Conservation (phyloP, 441 rosid species). For the Euphorbia celastroides region DNA sequence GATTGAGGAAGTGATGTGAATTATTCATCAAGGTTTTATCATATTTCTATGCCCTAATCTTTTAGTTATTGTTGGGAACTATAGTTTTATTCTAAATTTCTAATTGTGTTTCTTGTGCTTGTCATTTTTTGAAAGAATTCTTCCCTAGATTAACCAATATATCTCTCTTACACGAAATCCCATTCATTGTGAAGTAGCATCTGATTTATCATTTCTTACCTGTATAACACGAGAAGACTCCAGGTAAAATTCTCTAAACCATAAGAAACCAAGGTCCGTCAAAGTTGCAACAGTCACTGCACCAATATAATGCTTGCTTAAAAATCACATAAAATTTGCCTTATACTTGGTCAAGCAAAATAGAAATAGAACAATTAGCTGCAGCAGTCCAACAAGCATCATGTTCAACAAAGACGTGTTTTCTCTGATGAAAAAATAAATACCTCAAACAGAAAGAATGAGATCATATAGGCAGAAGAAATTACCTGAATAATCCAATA, state of each 20-base stretch:
- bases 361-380: conserved; percentile 1
- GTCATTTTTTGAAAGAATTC: neutral
- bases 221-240: conserved; percentile 99
- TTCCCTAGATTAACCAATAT: neutral
- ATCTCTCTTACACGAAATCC: neutral
- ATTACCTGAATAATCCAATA: conserved; percentile 89
- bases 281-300: conserved; percentile 82
- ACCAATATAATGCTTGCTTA: conserved; percentile 24
- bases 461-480: conserved; percentile 19
- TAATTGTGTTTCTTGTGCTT: neutral
- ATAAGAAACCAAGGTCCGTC: conserved; percentile 96
- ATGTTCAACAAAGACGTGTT: neutral
- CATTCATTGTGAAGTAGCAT: neutral
- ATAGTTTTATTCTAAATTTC: neutral
- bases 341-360: conserved; percentile 3
- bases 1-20: neutral
- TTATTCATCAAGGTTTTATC: neutral
- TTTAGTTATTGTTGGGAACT: neutral
- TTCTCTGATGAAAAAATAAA: neutral
- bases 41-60: neutral
- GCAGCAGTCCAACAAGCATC: conserved; percentile 9
- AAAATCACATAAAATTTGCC: neutral
- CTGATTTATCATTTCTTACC: conserved; percentile 37
- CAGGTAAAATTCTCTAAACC: conserved; percentile 99
- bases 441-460: neutral